Percentiles rank a stretch among this genome's conserved stretches.
Conservation (phyloP, 2,329 filamentous ascomycete genomes). For the Colletotrichum falcatum region DNA sequence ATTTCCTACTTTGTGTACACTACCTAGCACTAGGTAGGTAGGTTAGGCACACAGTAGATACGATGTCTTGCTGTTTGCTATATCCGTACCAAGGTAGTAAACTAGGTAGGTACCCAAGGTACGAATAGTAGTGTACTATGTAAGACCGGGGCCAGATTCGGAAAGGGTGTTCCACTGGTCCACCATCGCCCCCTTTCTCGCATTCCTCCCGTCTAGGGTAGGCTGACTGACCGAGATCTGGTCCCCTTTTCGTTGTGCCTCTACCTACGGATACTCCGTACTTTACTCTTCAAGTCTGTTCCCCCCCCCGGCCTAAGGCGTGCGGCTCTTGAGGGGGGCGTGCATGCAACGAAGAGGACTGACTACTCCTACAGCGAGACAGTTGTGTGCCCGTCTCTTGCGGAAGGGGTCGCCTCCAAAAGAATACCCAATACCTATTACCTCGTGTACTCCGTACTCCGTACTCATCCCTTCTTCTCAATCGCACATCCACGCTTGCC, state of each 20-base stretch:
- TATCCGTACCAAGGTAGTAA: too few relatives aligned
- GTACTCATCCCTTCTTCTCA: slow-evolving; percentile 39
- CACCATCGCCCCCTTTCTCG: slow-evolving; percentile 29
- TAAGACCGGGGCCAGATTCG: slow-evolving; percentile 19
- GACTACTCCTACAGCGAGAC: background rate
- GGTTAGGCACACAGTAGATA: too few relatives aligned
- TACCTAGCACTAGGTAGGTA: too few relatives aligned
- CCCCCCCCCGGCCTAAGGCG: slow-evolving; percentile 13
- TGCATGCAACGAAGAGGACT: slow-evolving; percentile 12
- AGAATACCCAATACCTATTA: too few relatives aligned
- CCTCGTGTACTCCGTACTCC: too few relatives aligned
- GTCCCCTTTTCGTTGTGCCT: slow-evolving; percentile 2
- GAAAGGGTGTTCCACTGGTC: slow-evolving; percentile 24
- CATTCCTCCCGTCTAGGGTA: slow-evolving; percentile 6
- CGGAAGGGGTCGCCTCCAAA: slow-evolving; percentile 25
- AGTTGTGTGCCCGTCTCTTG: slow-evolving; percentile 4
- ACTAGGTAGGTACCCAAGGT: too few relatives aligned
- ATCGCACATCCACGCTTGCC: slow-evolving; percentile 17
- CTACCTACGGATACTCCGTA: background rate
- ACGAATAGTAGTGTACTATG: background rate
- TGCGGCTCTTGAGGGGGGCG: slow-evolving; percentile 32
- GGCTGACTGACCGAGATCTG: slow-evolving; percentile 18
- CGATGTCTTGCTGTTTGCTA: background rate
- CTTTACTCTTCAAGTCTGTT: background rate
- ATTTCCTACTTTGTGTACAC: background rate